phyloP scores from a whole-genome alignment of 352 stramenopile genomes.

The Blastocystis hominis region DNA sequence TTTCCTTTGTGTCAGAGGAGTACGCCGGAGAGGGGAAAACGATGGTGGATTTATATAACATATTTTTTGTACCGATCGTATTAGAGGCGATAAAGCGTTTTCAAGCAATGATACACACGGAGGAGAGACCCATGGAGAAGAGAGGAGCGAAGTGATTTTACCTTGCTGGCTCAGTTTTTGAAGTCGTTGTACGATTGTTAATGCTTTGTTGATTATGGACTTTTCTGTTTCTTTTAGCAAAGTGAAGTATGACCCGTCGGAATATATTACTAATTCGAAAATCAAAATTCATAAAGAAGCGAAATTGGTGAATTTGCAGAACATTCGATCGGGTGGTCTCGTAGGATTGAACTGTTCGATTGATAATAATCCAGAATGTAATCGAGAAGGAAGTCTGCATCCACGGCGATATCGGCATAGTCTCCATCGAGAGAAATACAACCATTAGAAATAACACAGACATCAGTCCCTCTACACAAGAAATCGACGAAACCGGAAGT shows the following conservation, averaged over 20 bases:
- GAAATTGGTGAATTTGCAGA: background rate
- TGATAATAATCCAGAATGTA: background rate
- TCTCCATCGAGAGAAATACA: background rate
- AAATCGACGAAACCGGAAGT: background rate
- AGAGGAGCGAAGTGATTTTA: background rate
- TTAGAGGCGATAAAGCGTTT: background rate
- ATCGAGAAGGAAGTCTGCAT: conserved; percentile 4
- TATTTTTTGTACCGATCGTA: conserved; percentile 16
- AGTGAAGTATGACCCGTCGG: background rate
- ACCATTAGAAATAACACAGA: background rate
- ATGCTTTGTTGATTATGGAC: conserved; percentile 7
- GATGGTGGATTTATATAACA: conserved; percentile 38
- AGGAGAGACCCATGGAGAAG: background rate
- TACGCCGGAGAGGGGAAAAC: background rate
- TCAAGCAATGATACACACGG: background rate
- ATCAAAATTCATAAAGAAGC: conserved; percentile 35
- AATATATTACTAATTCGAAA: background rate
- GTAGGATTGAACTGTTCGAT: background rate
- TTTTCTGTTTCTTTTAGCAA: background rate
- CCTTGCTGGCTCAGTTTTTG: background rate
- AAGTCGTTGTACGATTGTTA: background rate
- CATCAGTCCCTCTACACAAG: conserved; percentile 29
- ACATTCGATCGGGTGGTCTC: background rate
- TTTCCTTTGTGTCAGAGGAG: background rate
- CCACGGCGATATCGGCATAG: background rate